A percentile compares a stretch with the other conserved stretches of the same genome.
phyloP scores from a whole-genome alignment of 805 yeast genomes.

The Yamadazyma phyllophila region DNA sequence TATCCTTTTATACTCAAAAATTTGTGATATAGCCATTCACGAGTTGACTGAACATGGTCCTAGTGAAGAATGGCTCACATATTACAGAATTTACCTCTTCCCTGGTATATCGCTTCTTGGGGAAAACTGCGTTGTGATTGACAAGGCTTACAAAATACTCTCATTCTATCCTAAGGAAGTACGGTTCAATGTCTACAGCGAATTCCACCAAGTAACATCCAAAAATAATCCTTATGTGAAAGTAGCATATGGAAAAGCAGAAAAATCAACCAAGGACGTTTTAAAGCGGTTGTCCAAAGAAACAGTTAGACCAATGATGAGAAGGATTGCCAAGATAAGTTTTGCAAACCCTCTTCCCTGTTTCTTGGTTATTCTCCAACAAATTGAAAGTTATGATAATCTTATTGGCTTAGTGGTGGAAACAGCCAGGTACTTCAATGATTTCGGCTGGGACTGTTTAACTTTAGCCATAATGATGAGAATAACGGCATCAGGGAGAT shows the following conservation, averaged over 20 bases:
- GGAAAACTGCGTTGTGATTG: conserved; percentile 57
- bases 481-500: conserved; percentile 62
- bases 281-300: conserved; percentile 81
- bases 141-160: conserved; percentile 58
- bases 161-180: conserved; percentile 54
- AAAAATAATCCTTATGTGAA: conserved; percentile 57
- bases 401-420: conserved; percentile 74
- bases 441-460: conserved; percentile 81
- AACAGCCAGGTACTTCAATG: conserved; percentile 71
- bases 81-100: conserved; percentile 61
- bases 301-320: conserved; percentile 69
- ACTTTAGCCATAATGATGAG: conserved; percentile 71
- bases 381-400: conserved; percentile 90
- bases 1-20: conserved; percentile 48
- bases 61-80: conserved; percentile 50
- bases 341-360: conserved; percentile 79
- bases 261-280: conserved; percentile 73
- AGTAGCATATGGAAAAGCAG: conserved; percentile 62
- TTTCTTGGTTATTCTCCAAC: conserved; percentile 66
- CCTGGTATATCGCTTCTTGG: conserved; percentile 57
- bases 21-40: conserved; percentile 57
- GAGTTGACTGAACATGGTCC: conserved; percentile 26
- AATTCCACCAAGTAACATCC: conserved; percentile 56
- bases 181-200: conserved; percentile 80
- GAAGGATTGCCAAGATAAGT: conserved; percentile 67